Conservation (phyloP, 129 eudicot species). For the Logfia minima region DNA sequence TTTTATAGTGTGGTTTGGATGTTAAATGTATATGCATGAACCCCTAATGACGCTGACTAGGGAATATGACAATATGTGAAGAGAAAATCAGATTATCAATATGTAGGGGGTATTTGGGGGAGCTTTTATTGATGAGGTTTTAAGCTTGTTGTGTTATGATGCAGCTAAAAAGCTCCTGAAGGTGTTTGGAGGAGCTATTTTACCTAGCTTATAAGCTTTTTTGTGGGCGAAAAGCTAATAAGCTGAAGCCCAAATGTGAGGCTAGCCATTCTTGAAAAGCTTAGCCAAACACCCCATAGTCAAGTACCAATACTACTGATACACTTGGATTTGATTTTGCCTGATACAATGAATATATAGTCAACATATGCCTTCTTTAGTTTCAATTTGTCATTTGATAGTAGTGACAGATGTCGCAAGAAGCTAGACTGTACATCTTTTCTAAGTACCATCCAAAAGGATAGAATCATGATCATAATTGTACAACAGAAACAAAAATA, state of each 20-base stretch:
- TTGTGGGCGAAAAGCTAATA: neutral
- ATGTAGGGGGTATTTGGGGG: neutral
- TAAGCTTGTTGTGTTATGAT: neutral
- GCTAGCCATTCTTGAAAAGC: neutral
- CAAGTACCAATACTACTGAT: neutral
- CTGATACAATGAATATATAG: neutral
- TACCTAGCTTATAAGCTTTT: neutral
- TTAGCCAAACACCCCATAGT: neutral
- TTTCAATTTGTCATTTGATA: neutral
- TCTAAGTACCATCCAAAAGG: neutral
- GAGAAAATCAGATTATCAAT: neutral
- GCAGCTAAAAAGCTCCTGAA: neutral
- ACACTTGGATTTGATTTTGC: neutral
- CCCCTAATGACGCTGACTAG: neutral
- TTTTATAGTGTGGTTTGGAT: conserved; percentile 21
- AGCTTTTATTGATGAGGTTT: neutral
- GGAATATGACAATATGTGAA: neutral
- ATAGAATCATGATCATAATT: neutral
- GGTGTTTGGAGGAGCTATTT: neutral
- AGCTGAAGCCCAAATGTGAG: neutral
- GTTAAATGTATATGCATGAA: neutral
- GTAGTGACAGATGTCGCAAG: neutral
- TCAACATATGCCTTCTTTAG: neutral
- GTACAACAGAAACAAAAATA: neutral
- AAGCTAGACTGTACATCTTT: neutral